phyloP scores from a whole-genome alignment of 176 grass and related monocot genomes.

The barley (Hordeum vulgare) region MorexV3_pseudomolecules_assembly NC_058520.1:480987118-480987617 shows the following conservation, averaged over 20 bases:
- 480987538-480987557: conserved; percentile 8
- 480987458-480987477: neutral
- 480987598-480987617: conserved; percentile 55
- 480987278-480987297: conserved; percentile 20
- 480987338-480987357: neutral
- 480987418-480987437: neutral
- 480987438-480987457: neutral
- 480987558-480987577: conserved; percentile 19
- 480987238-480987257: neutral
- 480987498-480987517: neutral
- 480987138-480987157: conserved; percentile 58
- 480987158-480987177: conserved; percentile 86
- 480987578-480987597: conserved; percentile 13
- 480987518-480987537: conserved; percentile 2
- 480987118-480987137: conserved; percentile 75
- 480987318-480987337: conserved; percentile 18
- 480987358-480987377: conserved; percentile 14
- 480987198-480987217: neutral
- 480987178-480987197: conserved; percentile 49
- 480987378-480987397: neutral
- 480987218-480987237: neutral
- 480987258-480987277: neutral
- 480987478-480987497: neutral
- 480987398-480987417: neutral
- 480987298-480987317: conserved; percentile 20